These are phyloP conservation scores for Rosa multiflora DNA, from an alignment of 306 rosid species.

Conservation along the genomic window DNA sequence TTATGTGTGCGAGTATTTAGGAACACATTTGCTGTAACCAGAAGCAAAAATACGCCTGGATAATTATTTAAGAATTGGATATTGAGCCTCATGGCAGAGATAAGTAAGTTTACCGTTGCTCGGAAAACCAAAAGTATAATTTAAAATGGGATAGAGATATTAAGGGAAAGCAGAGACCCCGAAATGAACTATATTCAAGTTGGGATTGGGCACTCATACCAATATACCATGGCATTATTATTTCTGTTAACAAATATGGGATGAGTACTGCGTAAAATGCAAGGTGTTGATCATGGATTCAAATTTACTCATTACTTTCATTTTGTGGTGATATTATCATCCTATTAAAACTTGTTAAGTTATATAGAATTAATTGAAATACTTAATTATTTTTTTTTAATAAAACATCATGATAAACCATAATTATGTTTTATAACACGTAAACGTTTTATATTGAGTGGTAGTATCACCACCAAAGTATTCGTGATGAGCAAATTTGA, in stretches of 20 bases:
- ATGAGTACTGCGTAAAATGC: slow-evolving; percentile 1
- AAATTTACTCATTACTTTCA: too few species aligned
- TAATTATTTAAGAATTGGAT: not conserved
- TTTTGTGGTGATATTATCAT: too few species aligned
- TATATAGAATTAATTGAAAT: too few species aligned
- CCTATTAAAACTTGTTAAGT: too few species aligned
- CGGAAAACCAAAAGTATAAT: not conserved
- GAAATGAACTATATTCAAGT: slow-evolving; percentile 7
- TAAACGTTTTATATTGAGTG: too few species aligned
- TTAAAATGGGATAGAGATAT: not conserved
- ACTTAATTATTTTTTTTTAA: too few species aligned
- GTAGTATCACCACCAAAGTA: too few species aligned
- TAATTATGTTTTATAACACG: too few species aligned
- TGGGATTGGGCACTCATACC: slow-evolving; percentile 12
- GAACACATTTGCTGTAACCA: slow-evolving; percentile 16
- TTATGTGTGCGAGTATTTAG: not conserved
- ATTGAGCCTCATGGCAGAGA: not conserved
- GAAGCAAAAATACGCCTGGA: slow-evolving; percentile 23
- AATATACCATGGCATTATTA: not conserved
- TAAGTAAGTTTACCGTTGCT: slow-evolving; percentile 23
- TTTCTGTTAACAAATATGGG: not conserved
- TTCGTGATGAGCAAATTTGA: too few species aligned
- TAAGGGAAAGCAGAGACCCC: slow-evolving; percentile 21
- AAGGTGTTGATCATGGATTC: slow-evolving; percentile 9
- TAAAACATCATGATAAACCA: too few species aligned